Conservation (phyloP, 192 early-diverging fungal species). For the Coemansia sp. region DNA sequence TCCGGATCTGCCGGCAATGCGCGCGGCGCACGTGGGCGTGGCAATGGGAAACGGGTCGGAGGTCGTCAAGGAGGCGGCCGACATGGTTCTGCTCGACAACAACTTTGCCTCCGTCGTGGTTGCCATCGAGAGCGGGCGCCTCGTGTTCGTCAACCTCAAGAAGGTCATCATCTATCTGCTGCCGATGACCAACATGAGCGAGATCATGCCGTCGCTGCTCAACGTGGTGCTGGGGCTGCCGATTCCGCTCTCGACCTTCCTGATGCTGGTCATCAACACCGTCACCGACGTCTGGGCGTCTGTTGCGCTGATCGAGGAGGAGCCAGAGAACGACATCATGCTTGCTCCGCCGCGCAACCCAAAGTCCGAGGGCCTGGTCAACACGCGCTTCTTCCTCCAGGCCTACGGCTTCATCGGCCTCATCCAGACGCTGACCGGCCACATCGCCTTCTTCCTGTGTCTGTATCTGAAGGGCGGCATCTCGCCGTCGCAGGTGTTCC, state of each 20-base stretch:
- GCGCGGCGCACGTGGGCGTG: constrained; percentile 85
- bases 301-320: constrained; percentile 73
- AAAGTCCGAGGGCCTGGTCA: constrained; percentile 66
- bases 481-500: constrained; percentile 51
- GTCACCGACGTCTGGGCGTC: constrained; percentile 64
- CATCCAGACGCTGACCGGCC: constrained; percentile 65
- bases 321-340: constrained; percentile 75
- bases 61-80: constrained; percentile 71
- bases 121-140: constrained; percentile 80
- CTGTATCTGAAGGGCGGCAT: constrained; percentile 63
- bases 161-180: constrained; percentile 85
- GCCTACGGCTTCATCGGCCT: constrained; percentile 80
- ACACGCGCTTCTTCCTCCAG: constrained; percentile 66
- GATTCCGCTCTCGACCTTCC: constrained; percentile 73
- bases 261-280: constrained; percentile 77
- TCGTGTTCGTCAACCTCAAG: constrained; percentile 86
- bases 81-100: constrained; percentile 66
- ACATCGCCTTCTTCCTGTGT: constrained; percentile 74
- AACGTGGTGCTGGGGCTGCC: constrained; percentile 83
- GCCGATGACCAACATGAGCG: constrained; percentile 74
- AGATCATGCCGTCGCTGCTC: constrained; percentile 74
- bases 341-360: constrained; percentile 69
- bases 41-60: constrained; percentile 86
- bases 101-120: constrained; percentile 67
- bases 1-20: constrained; percentile 91